Conservation (phyloP, 2,329 filamentous ascomycete species). For the Alternaria gaisen region DNA sequence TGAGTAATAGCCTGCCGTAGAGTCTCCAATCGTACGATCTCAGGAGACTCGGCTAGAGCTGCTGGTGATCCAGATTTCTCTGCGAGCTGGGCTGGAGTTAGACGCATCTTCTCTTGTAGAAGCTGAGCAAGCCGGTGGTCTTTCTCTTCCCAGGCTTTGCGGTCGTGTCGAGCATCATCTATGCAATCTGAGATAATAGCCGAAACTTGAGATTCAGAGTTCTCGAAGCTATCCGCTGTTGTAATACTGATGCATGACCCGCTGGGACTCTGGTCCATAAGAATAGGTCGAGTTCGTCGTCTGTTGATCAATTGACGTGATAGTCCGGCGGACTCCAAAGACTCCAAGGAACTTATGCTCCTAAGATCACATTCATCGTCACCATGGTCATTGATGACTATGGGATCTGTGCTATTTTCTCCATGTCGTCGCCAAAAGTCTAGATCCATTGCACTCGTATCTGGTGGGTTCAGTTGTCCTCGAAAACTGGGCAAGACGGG, state of each 20-base stretch:
- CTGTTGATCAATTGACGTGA: neutral
- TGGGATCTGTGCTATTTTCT: neutral
- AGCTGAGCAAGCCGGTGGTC: slow-evolving; percentile 11
- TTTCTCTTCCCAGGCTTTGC: slow-evolving; percentile 4
- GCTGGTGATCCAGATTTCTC: neutral
- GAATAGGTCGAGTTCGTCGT: neutral
- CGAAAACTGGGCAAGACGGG: neutral
- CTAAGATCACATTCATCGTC: neutral
- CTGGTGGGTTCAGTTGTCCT: neutral
- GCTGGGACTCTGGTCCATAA: neutral
- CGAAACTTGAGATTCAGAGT: neutral
- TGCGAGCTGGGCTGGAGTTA: neutral
- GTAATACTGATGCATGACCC: neutral
- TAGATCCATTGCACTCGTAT: neutral
- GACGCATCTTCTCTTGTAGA: neutral
- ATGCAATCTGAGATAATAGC: neutral
- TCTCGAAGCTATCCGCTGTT: neutral
- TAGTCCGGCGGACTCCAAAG: slow-evolving; percentile 5
- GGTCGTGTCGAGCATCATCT: neutral
- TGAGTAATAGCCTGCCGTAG: neutral
- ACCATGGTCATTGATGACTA: neutral
- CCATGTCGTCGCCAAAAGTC: neutral
- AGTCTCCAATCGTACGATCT: neutral
- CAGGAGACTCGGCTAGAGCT: neutral
- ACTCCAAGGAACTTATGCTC: slow-evolving; percentile 8